Percentiles rank a stretch among this genome's conserved stretches.
Conservation (phyloP, 257 asterid species). For the Jacaranda mimosifolia region DNA sequence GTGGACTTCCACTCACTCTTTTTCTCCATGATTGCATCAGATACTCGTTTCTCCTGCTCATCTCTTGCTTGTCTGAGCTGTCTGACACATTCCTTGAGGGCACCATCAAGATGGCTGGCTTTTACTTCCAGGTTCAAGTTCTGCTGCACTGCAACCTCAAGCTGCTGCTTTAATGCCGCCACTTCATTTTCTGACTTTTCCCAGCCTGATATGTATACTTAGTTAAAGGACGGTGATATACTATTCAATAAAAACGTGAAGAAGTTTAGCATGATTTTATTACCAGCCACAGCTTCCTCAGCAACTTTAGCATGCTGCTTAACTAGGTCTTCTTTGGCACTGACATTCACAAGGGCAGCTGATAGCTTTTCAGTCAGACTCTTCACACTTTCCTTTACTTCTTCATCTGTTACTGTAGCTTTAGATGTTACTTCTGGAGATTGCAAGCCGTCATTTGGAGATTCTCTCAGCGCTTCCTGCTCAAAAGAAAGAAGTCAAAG, state of each 20-base stretch:
- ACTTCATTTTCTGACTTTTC: constrained; percentile 91
- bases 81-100: constrained; percentile 81
- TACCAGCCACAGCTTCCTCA: constrained; percentile 94
- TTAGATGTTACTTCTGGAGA: constrained; percentile 66
- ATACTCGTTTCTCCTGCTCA: constrained; percentile 58
- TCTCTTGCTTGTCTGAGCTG: constrained; percentile 74
- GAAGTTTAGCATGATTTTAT: background rate
- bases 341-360: constrained; percentile 78
- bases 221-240: background rate
- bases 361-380: constrained; percentile 68
- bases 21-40: constrained; percentile 51
- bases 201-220: constrained; percentile 62
- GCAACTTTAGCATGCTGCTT: constrained; percentile 90
- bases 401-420: constrained; percentile 46
- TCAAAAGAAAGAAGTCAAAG: constrained; percentile 16
- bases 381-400: constrained; percentile 54
- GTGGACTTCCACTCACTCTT: constrained; percentile 51
- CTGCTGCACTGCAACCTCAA: constrained; percentile 70
- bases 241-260: too few relatives aligned
- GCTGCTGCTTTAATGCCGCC: constrained; percentile 66
- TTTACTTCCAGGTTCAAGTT: constrained; percentile 70
- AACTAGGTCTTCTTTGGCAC: constrained; percentile 81
- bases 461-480: constrained; percentile 63
- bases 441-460: constrained; percentile 44
- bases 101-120: constrained; percentile 74